Percentiles rank a stretch among this genome's conserved stretches.
These are phyloP conservation scores for Talaromyces sp. DNA, from an alignment of 2,329 filamentous ascomycete genomes.

Conservation along the genomic window DNA sequence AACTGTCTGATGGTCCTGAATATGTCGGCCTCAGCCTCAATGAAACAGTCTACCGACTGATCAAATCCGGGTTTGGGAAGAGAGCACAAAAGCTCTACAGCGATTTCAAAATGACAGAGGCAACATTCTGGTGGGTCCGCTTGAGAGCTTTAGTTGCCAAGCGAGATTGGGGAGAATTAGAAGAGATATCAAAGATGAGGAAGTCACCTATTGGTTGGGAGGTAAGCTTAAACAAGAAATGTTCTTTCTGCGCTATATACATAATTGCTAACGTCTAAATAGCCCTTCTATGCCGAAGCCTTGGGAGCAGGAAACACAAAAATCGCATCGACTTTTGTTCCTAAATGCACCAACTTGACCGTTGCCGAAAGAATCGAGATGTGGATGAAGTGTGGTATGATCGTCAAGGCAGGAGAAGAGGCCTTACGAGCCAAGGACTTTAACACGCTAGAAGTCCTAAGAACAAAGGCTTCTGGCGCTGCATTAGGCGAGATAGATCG, in stretches of 20 bases:
- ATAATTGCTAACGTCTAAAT: slow-evolving; percentile 28
- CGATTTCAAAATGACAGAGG: slow-evolving; percentile 91
- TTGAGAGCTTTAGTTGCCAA: slow-evolving; percentile 84
- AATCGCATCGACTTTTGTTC: slow-evolving; percentile 76
- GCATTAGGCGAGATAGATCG: slow-evolving; percentile 78
- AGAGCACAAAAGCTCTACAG: slow-evolving; percentile 81
- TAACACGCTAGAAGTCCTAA: slow-evolving; percentile 68
- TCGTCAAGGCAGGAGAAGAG: slow-evolving; percentile 85
- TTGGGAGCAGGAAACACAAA: slow-evolving; percentile 86
- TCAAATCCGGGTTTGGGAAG: slow-evolving; percentile 75
- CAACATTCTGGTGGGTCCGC: slow-evolving; percentile 81
- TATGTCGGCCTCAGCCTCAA: slow-evolving; percentile 85
- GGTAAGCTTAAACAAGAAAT: slow-evolving; percentile 50
- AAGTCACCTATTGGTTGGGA: slow-evolving; percentile 97
- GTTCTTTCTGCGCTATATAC: slow-evolving; percentile 18
- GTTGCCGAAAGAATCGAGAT: slow-evolving; percentile 73
- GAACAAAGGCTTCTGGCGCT: slow-evolving; percentile 67
- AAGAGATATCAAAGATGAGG: slow-evolving; percentile 70
- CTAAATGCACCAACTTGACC: slow-evolving; percentile 74
- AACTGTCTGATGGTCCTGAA: slow-evolving; percentile 59
- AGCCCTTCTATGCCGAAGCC: slow-evolving; percentile 90
- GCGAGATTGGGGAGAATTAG: slow-evolving; percentile 87
- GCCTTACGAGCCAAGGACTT: slow-evolving; percentile 77
- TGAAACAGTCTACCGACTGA: slow-evolving; percentile 85
- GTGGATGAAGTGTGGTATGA: slow-evolving; percentile 94